Evolutionary conservation across 805 yeast species (phyloP).

Genomic region (Kregervanrija fluxuum): DNA sequence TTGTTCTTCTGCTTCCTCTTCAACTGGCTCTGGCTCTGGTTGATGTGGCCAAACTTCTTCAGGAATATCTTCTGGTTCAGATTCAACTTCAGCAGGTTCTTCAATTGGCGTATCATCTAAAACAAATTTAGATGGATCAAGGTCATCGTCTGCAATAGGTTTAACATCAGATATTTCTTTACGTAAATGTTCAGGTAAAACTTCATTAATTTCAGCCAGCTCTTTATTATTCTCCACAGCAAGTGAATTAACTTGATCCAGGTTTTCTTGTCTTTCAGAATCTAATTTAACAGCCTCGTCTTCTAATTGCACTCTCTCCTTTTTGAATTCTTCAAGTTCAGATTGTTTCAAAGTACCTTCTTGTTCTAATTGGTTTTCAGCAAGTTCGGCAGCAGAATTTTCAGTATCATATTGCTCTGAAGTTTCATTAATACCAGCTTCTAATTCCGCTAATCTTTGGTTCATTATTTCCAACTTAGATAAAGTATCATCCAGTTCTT

Average conservation of each 20-base stretch:
- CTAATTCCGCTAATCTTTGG: slow-evolving; percentile 31
- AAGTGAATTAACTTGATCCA: slow-evolving; percentile 28
- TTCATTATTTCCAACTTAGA: slow-evolving; percentile 37
- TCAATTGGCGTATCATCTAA: slow-evolving; percentile 19
- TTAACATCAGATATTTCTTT: slow-evolving; percentile 21
- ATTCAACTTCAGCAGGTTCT: slow-evolving; percentile 23
- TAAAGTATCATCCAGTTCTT: slow-evolving; percentile 37
- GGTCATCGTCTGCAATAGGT: slow-evolving; percentile 21
- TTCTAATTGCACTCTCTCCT: slow-evolving; percentile 30
- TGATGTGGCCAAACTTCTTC: slow-evolving; percentile 16
- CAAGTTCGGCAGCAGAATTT: slow-evolving; percentile 22
- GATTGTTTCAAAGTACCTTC: slow-evolving; percentile 12
- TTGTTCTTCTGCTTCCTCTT: slow-evolving; percentile 26
- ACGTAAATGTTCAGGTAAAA: slow-evolving; percentile 47
- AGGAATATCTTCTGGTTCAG: slow-evolving; percentile 17
- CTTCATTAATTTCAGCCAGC: slow-evolving; percentile 40
- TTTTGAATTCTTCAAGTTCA: slow-evolving; percentile 23
- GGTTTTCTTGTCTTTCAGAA: slow-evolving; percentile 31
- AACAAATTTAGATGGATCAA: slow-evolving; percentile 23
- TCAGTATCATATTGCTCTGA: slow-evolving; percentile 16
- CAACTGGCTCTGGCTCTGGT: slow-evolving; percentile 7
- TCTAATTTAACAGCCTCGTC: slow-evolving; percentile 36
- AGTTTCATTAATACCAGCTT: slow-evolving; percentile 25
- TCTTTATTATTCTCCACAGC: slow-evolving; percentile 33
- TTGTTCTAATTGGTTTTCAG: slow-evolving; percentile 12